These are phyloP conservation scores for Colletotrichum paranaense DNA, from an alignment of 2,329 filamentous ascomycete genomes.

Conservation along the genomic window DNA sequence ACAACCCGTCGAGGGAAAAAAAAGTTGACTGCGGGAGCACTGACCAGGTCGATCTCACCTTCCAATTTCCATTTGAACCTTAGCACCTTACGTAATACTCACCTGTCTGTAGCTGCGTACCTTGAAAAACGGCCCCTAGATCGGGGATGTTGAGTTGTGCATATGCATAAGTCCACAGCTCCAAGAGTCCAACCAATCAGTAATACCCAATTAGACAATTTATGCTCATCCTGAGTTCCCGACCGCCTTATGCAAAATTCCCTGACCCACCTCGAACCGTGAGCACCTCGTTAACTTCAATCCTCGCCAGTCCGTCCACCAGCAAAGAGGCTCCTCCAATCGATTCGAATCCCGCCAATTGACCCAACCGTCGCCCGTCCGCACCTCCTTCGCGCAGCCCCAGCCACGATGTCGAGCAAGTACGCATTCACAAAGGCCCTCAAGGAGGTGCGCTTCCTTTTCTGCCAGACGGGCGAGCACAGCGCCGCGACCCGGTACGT, in stretches of 20 bases:
- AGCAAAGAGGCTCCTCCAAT: conserved; percentile 37
- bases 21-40: conserved; percentile 10
- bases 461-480: conserved; percentile 93
- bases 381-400: conserved; percentile 21
- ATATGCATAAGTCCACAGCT: background rate
- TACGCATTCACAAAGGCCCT: conserved; percentile 90
- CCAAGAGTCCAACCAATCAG: background rate
- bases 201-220: background rate
- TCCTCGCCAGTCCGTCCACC: conserved; percentile 23
- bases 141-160: background rate
- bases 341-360: conserved; percentile 31
- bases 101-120: background rate
- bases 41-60: background rate
- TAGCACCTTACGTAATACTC: too few species aligned
- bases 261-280: background rate
- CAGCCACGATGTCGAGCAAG: conserved; percentile 80
- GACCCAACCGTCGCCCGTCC: background rate
- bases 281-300: conserved; percentile 32
- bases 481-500: conserved; percentile 88
- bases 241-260: background rate
- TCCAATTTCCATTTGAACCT: too few species aligned
- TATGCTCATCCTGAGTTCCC: background rate
- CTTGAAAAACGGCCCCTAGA: background rate
- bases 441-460: conserved; percentile 96
- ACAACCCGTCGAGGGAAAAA: conserved; percentile 8